Evolutionary conservation across 2,329 filamentous ascomycete genomes (phyloP).

Genomic region (Cercospora citrullina): DNA sequence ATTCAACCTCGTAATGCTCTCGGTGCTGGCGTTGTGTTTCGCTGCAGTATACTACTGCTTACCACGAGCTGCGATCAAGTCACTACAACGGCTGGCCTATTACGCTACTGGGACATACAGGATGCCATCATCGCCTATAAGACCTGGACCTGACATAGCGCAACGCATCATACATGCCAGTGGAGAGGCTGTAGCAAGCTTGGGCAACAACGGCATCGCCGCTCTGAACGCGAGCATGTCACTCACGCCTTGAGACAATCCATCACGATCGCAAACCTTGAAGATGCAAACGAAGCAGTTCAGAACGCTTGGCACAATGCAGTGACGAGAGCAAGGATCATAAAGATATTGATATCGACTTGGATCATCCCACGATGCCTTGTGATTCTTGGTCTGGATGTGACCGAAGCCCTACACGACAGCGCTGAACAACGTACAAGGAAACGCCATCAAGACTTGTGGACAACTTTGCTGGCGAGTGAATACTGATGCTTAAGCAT

Average conservation of each 20-base stretch:
- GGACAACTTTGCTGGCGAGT: not conserved
- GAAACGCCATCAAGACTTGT: not conserved
- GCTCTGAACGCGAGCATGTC: constrained; percentile 17
- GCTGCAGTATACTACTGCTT: constrained; percentile 29
- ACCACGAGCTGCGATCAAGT: constrained; percentile 19
- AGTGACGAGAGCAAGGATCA: not conserved
- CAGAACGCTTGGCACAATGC: not conserved
- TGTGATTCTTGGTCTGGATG: no score
- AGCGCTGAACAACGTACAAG: no score
- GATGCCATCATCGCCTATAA: constrained; percentile 1
- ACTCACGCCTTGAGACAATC: not conserved
- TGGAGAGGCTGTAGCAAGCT: constrained; percentile 19
- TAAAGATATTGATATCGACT: not conserved
- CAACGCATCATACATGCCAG: constrained; percentile 18
- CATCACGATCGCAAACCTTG: not conserved
- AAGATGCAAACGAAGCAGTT: not conserved
- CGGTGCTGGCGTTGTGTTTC: constrained; percentile 23
- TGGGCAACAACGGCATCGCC: constrained; percentile 11
- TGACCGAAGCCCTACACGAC: no score
- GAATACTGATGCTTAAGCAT: not conserved
- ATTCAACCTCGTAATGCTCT: constrained; percentile 32
- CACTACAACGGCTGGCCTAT: constrained; percentile 24
- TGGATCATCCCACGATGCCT: no score
- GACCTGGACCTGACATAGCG: constrained; percentile 14
- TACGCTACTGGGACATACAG: constrained; percentile 26